These are phyloP conservation scores for Diutina scorzettiae DNA, from an alignment of 1,139 yeast species.

Conservation along the genomic window DNA sequence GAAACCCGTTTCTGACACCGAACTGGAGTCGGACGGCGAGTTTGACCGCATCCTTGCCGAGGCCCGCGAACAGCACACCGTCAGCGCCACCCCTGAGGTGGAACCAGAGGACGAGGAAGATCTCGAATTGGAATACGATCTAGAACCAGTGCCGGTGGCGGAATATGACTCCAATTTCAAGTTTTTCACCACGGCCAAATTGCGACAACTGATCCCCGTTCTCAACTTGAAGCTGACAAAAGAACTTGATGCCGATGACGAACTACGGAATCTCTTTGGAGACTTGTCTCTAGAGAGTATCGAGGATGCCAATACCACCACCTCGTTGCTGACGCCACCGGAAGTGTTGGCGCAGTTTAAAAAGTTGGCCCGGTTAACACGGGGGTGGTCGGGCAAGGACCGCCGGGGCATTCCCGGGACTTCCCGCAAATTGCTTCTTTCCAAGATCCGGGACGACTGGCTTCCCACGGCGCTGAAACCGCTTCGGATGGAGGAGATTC, in stretches of 20 bases:
- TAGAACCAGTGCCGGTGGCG: slow-evolving; percentile 22
- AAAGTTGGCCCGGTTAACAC: slow-evolving; percentile 45
- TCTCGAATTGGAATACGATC: slow-evolving; percentile 8
- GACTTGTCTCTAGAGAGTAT: slow-evolving; percentile 56
- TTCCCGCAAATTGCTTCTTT: slow-evolving; percentile 49
- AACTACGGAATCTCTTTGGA: slow-evolving; percentile 63
- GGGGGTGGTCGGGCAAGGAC: slow-evolving; percentile 82
- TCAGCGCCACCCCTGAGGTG: slow-evolving; percentile 4
- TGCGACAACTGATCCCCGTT: slow-evolving; percentile 24
- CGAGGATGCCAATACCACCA: slow-evolving; percentile 60
- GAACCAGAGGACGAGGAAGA: slow-evolving; percentile 15
- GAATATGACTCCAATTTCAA: slow-evolving; percentile 30
- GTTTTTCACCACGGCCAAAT: slow-evolving; percentile 32
- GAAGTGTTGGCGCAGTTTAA: slow-evolving; percentile 56
- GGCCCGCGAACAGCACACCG: slow-evolving; percentile 22
- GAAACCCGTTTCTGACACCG: slow-evolving; percentile 11
- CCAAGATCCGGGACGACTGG: slow-evolving; percentile 75
- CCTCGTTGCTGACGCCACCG: slow-evolving; percentile 49
- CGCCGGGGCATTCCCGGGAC: slow-evolving; percentile 65
- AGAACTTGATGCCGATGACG: slow-evolving; percentile 71
- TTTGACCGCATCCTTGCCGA: slow-evolving; percentile 29
- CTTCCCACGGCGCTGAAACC: slow-evolving; percentile 60
- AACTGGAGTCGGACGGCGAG: slow-evolving; percentile 20
- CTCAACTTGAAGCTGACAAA: slow-evolving; percentile 34
- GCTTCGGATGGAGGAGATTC: slow-evolving; percentile 47